A percentile compares a stretch with the other conserved stretches of the same genome.
phyloP scores from a whole-genome alignment of 2,329 filamentous ascomycete genomes.

The Alternaria hordeiaustralica region DNA sequence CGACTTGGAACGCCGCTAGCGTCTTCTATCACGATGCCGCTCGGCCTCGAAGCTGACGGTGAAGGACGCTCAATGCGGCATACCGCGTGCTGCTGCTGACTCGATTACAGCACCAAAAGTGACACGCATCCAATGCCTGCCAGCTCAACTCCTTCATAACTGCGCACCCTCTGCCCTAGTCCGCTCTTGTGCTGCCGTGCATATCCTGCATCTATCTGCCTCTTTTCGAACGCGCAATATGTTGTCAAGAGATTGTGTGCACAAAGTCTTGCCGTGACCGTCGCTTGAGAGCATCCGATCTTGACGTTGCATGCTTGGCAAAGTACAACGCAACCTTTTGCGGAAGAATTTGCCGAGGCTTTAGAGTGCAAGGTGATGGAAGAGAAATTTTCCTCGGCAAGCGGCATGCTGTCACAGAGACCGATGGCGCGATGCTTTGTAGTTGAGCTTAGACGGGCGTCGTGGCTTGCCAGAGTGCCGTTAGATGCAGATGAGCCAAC shows the following conservation, averaged over 20 bases:
- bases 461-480: neutral
- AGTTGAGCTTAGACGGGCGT: neutral
- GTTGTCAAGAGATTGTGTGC: neutral
- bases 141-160: slow-evolving; percentile 10
- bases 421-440: neutral
- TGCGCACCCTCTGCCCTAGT: neutral
- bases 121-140: slow-evolving; percentile 30
- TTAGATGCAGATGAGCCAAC: slow-evolving; percentile 9
- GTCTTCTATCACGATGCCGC: slow-evolving; percentile 15
- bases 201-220: neutral
- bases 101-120: slow-evolving; percentile 26
- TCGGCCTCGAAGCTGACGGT: slow-evolving; percentile 19
- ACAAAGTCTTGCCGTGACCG: neutral
- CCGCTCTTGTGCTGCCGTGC: slow-evolving; percentile 1
- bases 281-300: slow-evolving; percentile 14
- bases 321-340: slow-evolving; percentile 5
- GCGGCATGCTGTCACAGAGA: slow-evolving; percentile 3
- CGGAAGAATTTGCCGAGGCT: slow-evolving; percentile 24
- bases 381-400: slow-evolving; percentile 18
- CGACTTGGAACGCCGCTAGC: slow-evolving; percentile 14
- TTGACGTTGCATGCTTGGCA: slow-evolving; percentile 31
- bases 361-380: slow-evolving; percentile 9
- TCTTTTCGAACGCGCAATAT: neutral
- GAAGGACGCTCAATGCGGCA: slow-evolving; percentile 32
- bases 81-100: slow-evolving; percentile 29